Conservation (phyloP, 1,284 basidiomycete species). For the Apiotrichum mycotoxinovorans region DNA sequence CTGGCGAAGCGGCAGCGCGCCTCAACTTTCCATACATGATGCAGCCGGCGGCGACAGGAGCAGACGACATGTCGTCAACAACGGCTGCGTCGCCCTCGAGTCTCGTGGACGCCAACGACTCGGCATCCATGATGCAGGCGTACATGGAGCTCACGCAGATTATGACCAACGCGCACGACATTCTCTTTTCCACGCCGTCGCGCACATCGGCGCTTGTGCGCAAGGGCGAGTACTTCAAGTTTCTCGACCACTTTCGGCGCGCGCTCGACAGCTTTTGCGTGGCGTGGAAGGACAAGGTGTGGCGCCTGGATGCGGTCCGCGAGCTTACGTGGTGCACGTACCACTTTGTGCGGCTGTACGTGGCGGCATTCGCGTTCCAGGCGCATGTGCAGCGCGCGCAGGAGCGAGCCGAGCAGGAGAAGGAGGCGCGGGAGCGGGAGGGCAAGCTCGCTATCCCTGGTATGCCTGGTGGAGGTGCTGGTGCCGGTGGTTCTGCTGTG, state of each 20-base stretch:
- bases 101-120: conserved; percentile 24
- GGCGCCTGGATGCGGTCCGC: conserved; percentile 34
- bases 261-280: conserved; percentile 35
- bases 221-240: conserved; percentile 51
- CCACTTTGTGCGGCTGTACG: conserved; percentile 52
- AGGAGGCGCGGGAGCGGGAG: conserved; percentile 6
- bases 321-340: conserved; percentile 45
- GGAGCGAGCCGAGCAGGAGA: conserved; percentile 37
- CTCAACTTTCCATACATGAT: conserved; percentile 49
- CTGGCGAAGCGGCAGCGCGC: conserved; percentile 42
- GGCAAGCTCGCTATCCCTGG: background rate
- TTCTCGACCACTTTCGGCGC: conserved; percentile 43
- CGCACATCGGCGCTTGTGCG: conserved; percentile 47
- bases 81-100: conserved; percentile 1
- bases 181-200: conserved; percentile 48
- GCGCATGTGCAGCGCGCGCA: conserved; percentile 50
- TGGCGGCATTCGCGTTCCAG: conserved; percentile 51
- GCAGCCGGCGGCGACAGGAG: conserved; percentile 21
- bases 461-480: conserved; percentile 12
- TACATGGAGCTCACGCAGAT: conserved; percentile 50
- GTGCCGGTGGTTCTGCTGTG: conserved; percentile 12
- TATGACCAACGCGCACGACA: conserved; percentile 52
- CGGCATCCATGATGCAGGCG: conserved; percentile 42
- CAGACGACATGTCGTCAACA: background rate
- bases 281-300: conserved; percentile 41